phyloP scores from a whole-genome alignment of 106 monocot genomes.

The Phalaenopsis aphrodite region DNA sequence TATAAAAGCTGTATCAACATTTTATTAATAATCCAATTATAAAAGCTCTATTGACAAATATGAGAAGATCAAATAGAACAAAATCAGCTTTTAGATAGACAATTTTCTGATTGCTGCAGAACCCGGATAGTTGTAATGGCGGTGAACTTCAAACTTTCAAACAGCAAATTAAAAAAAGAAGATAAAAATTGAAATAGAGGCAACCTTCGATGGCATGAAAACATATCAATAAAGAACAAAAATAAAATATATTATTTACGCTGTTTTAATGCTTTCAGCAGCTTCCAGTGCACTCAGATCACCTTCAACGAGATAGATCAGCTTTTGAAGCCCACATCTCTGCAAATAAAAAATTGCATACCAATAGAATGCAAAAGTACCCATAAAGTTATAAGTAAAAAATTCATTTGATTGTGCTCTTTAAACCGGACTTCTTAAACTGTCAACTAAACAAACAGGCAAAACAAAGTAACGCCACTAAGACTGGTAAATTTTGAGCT shows the following conservation, averaged over 20 bases:
- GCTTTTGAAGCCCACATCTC: conserved; percentile 85
- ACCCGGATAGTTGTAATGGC: background rate
- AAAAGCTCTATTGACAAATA: background rate
- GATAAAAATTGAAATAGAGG: background rate
- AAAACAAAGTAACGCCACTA: background rate
- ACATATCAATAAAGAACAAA: background rate
- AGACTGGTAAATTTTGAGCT: background rate
- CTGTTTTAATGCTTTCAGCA: conserved; percentile 94
- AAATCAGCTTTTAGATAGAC: background rate
- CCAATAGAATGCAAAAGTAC: background rate
- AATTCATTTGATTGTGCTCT: background rate
- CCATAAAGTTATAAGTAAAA: background rate
- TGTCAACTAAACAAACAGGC: too few relatives aligned
- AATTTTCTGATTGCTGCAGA: background rate
- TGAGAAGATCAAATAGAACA: conserved; percentile 1
- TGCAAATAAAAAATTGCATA: conserved; percentile 22
- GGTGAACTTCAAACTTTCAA: background rate
- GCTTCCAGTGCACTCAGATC: conserved; percentile 77
- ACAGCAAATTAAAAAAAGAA: background rate
- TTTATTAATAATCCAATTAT: background rate
- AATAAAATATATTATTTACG: conserved; percentile 34
- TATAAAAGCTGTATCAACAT: background rate
- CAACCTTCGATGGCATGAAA: background rate
- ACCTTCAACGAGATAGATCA: conserved; percentile 96
- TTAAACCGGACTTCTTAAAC: too few relatives aligned